Evolutionary conservation across 2,329 filamentous ascomycete genomes (phyloP).

Genomic region (Aspergillus vadensis): DNA sequence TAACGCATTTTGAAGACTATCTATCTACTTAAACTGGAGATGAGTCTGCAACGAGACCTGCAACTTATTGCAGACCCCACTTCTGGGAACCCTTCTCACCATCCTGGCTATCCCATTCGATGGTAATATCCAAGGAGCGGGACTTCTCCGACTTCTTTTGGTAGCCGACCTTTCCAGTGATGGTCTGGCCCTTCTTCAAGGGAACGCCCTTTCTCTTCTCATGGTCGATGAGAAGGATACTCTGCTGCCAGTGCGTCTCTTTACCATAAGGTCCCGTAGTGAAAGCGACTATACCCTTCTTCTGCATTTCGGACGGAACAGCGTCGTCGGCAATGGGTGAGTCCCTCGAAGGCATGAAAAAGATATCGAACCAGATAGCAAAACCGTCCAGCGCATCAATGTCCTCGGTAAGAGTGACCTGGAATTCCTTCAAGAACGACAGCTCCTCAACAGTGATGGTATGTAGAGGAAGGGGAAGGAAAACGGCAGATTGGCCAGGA

Average conservation of each 20-base stretch:
- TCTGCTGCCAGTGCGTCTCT: slow-evolving; percentile 90
- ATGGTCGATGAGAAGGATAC: slow-evolving; percentile 69
- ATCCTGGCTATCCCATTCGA: slow-evolving; percentile 60
- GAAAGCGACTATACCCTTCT: slow-evolving; percentile 70
- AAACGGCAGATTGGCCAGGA: slow-evolving; percentile 60
- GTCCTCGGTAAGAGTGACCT: slow-evolving; percentile 61
- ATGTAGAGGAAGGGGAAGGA: slow-evolving; percentile 77
- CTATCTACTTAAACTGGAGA: neutral
- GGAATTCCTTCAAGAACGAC: slow-evolving; percentile 70
- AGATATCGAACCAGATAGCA: slow-evolving; percentile 91
- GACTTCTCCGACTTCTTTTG: slow-evolving; percentile 68
- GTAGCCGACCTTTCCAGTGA: slow-evolving; percentile 71
- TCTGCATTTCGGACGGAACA: slow-evolving; percentile 61
- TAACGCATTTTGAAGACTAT: neutral
- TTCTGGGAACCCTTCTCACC: slow-evolving; percentile 44
- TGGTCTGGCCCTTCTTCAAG: slow-evolving; percentile 56
- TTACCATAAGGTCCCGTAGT: slow-evolving; percentile 78
- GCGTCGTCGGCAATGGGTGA: slow-evolving; percentile 57
- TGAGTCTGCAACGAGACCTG: slow-evolving; percentile 3
- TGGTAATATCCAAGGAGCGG: slow-evolving; percentile 66
- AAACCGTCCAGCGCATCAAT: slow-evolving; percentile 79
- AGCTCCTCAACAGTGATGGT: slow-evolving; percentile 71
- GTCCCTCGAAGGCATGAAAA: slow-evolving; percentile 70
- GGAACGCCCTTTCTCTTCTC: slow-evolving; percentile 50
- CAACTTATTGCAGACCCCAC: slow-evolving; percentile 44